phyloP scores from a whole-genome alignment of 176 grass and related monocot species.

The Phoenix roebelenii region DNA sequence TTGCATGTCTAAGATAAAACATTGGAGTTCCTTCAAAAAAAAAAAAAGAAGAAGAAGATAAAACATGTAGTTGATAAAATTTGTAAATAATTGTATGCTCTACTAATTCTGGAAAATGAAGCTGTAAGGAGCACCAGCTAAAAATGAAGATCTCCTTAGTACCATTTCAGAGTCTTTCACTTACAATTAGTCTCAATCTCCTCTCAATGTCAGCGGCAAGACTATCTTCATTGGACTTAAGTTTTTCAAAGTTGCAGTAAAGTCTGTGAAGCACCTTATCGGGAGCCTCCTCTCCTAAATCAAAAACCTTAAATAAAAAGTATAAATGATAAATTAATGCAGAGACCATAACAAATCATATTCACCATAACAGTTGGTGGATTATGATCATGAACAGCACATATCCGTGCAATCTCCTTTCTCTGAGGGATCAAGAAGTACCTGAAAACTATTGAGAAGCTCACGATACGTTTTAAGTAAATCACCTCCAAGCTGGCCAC shows the following conservation, averaged over 20 bases:
- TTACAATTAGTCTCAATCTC: slow-evolving; percentile 77
- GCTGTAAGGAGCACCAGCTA: too few relatives aligned
- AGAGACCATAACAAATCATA: too few relatives aligned
- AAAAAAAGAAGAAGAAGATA: background rate
- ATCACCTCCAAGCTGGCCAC: slow-evolving; percentile 73
- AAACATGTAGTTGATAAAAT: too few relatives aligned
- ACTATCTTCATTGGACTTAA: slow-evolving; percentile 40
- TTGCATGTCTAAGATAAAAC: background rate
- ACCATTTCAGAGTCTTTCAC: slow-evolving; percentile 15
- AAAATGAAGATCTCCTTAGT: too few relatives aligned
- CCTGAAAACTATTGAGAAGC: slow-evolving; percentile 73
- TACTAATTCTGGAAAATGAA: too few relatives aligned
- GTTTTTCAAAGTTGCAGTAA: slow-evolving; percentile 75
- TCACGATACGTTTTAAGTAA: slow-evolving; percentile 68
- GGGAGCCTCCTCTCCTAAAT: slow-evolving; percentile 75
- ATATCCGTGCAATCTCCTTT: too few relatives aligned
- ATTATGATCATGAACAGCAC: too few relatives aligned
- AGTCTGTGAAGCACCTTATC: slow-evolving; percentile 74
- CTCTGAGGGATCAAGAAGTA: slow-evolving; percentile 2
- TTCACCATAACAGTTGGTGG: too few relatives aligned
- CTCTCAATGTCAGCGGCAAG: slow-evolving; percentile 55
- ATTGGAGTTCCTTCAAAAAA: slow-evolving; percentile 6
- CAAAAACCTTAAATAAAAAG: slow-evolving; percentile 61
- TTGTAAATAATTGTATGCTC: too few relatives aligned
- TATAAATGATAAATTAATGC: background rate